A percentile compares a stretch with the other conserved stretches of the same genome.
Evolutionary conservation across 768 basidiomycete genomes (phyloP).

Genomic region (Rhodotorula taiwanensis): DNA sequence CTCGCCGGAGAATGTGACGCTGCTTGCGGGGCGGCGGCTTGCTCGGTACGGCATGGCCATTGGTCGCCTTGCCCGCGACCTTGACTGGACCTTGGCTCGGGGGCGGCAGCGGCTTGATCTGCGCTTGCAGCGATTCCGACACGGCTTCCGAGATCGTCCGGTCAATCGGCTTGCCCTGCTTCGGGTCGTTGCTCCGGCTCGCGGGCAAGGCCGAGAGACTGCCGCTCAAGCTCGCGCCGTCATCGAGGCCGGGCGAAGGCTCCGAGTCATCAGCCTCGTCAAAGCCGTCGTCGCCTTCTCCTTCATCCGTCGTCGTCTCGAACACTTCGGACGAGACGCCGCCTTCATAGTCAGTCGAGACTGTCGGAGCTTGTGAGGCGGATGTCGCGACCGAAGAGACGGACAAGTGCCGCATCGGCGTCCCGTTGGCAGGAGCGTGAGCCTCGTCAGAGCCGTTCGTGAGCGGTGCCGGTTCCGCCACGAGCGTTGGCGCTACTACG

Average conservation of each 20-base stretch:
- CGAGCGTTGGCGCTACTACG: too few relatives aligned
- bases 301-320: slow-evolving; percentile 22
- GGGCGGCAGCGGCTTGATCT: background rate
- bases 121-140: background rate
- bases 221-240: slow-evolving; percentile 16
- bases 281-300: too few relatives aligned
- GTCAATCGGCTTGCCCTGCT: background rate
- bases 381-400: slow-evolving; percentile 15
- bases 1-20: slow-evolving; percentile 69
- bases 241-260: slow-evolving; percentile 4
- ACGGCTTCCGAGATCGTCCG: too few relatives aligned
- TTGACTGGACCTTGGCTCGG: slow-evolving; percentile 5
- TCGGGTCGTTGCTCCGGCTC: background rate
- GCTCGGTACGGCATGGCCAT: too few relatives aligned
- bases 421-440: background rate
- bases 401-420: slow-evolving; percentile 11
- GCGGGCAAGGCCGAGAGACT: background rate
- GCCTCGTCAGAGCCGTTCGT: too few relatives aligned
- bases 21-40: slow-evolving; percentile 46
- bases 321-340: slow-evolving; percentile 19
- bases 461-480: background rate
- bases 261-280: slow-evolving; percentile 23
- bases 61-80: background rate
- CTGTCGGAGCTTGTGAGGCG: background rate
- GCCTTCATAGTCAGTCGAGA: slow-evolving; percentile 7